These are phyloP conservation scores for Pleurotus citrinopileatus DNA, from an alignment of 768 basidiomycete genomes.

Conservation along the genomic window DNA sequence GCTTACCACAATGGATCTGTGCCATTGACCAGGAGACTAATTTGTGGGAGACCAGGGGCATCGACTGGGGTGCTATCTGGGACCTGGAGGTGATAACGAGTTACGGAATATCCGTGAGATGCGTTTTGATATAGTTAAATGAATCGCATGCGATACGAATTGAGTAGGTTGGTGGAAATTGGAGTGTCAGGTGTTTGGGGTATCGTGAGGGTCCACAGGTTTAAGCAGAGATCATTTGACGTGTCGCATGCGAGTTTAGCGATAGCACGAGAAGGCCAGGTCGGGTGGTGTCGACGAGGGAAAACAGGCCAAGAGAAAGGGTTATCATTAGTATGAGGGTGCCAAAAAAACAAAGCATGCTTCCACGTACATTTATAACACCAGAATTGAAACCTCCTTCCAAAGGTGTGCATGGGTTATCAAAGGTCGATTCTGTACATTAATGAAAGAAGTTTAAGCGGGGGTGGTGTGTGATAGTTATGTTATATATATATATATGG, in stretches of 20 bases:
- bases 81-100: background rate
- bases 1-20: constrained; percentile 32
- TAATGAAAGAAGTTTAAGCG: background rate
- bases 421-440: constrained; percentile 33
- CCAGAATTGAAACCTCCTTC: constrained; percentile 33
- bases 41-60: constrained; percentile 29
- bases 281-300: too few relatives aligned
- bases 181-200: background rate
- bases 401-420: constrained; percentile 31
- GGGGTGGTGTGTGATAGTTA: too few relatives aligned
- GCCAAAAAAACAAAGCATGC: constrained; percentile 1
- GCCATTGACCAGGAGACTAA: constrained; percentile 28
- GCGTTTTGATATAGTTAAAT: background rate
- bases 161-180: background rate
- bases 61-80: constrained; percentile 29
- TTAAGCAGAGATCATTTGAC: too few relatives aligned
- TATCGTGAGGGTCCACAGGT: too few relatives aligned
- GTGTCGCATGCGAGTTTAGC: too few relatives aligned
- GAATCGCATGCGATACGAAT: too few relatives aligned
- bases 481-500: too few relatives aligned
- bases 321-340: too few relatives aligned
- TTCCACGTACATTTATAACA: constrained; percentile 26
- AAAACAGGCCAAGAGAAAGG: too few relatives aligned
- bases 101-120: background rate
- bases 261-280: too few relatives aligned